Evolutionary conservation across 192 early-diverging fungal species (phyloP).

Genomic region (Entomortierella chlamydospora): DNA sequence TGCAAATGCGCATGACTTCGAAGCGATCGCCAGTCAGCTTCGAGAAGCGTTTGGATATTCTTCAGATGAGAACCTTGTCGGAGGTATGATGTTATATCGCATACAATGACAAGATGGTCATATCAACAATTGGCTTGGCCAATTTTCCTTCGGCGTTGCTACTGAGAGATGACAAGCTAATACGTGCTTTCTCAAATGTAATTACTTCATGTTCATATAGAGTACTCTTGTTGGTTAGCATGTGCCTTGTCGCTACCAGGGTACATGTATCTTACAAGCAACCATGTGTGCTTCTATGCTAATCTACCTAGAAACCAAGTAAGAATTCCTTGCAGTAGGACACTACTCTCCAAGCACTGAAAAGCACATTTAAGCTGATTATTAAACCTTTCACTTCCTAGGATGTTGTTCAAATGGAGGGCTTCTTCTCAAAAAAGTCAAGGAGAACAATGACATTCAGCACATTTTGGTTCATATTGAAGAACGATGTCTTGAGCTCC

Average conservation of each 20-base stretch:
- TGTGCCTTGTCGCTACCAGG: conserved; percentile 68
- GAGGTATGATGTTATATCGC: conserved; percentile 10
- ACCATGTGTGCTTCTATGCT: conserved; percentile 73
- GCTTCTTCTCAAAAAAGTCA: conserved; percentile 58
- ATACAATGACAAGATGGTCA: not conserved
- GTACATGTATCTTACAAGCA: conserved; percentile 68
- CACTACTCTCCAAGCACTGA: not conserved
- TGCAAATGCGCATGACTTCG: conserved; percentile 1
- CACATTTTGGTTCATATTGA: conserved; percentile 71
- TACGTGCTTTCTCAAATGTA: not conserved
- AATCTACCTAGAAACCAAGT: conserved; percentile 64
- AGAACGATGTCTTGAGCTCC: conserved; percentile 66
- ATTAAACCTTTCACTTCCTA: conserved; percentile 2
- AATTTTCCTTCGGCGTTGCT: too few relatives aligned
- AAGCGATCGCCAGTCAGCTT: conserved; percentile 4
- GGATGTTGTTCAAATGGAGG: conserved; percentile 66
- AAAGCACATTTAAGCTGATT: not conserved
- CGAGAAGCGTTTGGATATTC: conserved; percentile 24
- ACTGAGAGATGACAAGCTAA: not conserved
- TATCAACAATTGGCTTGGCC: too few relatives aligned
- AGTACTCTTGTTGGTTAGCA: conserved; percentile 73
- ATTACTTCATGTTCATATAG: conserved; percentile 26
- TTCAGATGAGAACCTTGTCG: conserved; percentile 12
- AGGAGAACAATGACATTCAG: conserved; percentile 44
- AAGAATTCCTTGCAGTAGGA: conserved; percentile 2